Percentiles rank a stretch among this genome's conserved stretches.
Conservation (phyloP, 306 rosid genomes). For the Glycyrrhiza uralensis region DNA sequence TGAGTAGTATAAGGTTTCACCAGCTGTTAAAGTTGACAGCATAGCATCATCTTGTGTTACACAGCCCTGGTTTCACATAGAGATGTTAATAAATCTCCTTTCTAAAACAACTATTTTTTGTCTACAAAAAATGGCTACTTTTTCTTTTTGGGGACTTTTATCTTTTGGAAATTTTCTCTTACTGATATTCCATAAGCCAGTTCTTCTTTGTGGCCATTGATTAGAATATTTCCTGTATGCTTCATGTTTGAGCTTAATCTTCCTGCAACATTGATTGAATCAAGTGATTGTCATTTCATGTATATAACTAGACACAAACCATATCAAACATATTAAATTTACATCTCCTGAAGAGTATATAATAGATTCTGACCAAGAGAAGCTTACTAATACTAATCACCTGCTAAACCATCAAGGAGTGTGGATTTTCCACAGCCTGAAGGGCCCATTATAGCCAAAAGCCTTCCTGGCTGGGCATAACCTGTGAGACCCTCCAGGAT, state of each 20-base stretch:
- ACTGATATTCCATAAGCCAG: conserved; percentile 69
- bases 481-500: conserved; percentile 54
- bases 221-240: conserved; percentile 54
- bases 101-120: not conserved
- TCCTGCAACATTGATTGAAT: conserved; percentile 39
- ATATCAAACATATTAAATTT: not conserved
- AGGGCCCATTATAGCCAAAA: conserved; percentile 73
- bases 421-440: conserved; percentile 86
- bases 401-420: conserved; percentile 70
- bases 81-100: not conserved
- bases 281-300: not conserved
- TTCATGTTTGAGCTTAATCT: conserved; percentile 45
- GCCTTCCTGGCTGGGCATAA: conserved; percentile 55
- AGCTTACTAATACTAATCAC: conserved; percentile 22
- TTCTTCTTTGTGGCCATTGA: conserved; percentile 55
- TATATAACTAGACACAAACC: not conserved
- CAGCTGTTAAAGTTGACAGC: conserved; percentile 49
- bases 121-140: not conserved
- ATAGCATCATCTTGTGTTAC: conserved; percentile 70
- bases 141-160: not conserved
- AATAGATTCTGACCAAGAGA: not conserved
- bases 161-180: conserved; percentile 18
- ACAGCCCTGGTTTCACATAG: conserved; percentile 43
- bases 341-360: not conserved
- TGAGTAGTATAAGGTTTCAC: conserved; percentile 55